Percentiles rank a stretch among this genome's conserved stretches.
Conservation (phyloP, 352 stramenopile genomes). For the Globisporangium cylindrosporum region DNA sequence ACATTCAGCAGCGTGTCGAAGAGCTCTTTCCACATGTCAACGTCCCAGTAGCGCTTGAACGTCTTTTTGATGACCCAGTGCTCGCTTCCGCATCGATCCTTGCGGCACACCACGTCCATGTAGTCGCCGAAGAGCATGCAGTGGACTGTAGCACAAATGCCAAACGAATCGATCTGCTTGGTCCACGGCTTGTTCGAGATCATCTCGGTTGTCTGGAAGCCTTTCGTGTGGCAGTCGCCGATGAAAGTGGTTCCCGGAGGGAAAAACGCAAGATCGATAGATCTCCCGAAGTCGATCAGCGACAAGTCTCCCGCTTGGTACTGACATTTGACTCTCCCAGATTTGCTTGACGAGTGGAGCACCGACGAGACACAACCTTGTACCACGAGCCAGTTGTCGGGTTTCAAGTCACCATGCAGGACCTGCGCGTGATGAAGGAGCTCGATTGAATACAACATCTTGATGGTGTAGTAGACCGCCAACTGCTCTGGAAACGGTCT, state of each 20-base stretch:
- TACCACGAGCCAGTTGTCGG: slow-evolving; percentile 82
- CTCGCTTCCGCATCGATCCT: slow-evolving; percentile 21
- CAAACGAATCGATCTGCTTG: slow-evolving; percentile 85
- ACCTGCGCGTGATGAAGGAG: slow-evolving; percentile 57
- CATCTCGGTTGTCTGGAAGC: slow-evolving; percentile 87
- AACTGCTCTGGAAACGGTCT: slow-evolving; percentile 67
- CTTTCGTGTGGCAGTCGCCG: slow-evolving; percentile 80
- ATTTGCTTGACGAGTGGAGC: slow-evolving; percentile 2
- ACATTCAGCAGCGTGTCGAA: slow-evolving; percentile 79
- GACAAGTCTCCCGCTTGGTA: slow-evolving; percentile 47
- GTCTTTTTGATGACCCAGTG: slow-evolving; percentile 46
- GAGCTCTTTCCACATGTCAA: slow-evolving; percentile 64
- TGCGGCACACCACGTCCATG: slow-evolving; percentile 59
- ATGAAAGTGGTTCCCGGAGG: slow-evolving; percentile 51
- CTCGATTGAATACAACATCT: slow-evolving; percentile 75
- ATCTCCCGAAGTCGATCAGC: slow-evolving; percentile 84
- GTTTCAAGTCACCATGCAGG: slow-evolving; percentile 85
- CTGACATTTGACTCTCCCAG: slow-evolving; percentile 17
- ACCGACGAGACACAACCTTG: slow-evolving; percentile 22
- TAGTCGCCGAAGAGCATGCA: slow-evolving; percentile 86
- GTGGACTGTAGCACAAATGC: slow-evolving; percentile 67
- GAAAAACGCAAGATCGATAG: slow-evolving; percentile 71
- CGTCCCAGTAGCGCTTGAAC: slow-evolving; percentile 84
- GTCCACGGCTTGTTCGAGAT: slow-evolving; percentile 69
- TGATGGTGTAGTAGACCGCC: slow-evolving; percentile 72